Conservation (phyloP, 2,329 filamentous ascomycete genomes). For the Penicillium oxalicum region DNA sequence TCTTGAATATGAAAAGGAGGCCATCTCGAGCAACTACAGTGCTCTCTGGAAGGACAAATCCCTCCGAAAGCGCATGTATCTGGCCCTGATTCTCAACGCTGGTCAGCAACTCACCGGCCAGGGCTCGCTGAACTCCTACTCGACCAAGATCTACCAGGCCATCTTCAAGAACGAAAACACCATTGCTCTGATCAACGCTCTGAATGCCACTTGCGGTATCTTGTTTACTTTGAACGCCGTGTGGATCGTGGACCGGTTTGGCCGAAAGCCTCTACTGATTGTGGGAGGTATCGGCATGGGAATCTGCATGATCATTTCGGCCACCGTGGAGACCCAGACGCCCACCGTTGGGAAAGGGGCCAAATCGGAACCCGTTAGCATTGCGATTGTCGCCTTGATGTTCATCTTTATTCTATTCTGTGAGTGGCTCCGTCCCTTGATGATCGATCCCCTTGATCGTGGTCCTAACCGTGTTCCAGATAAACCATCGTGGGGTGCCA, state of each 20-base stretch:
- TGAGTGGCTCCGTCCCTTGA: constrained; percentile 8
- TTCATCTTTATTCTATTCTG: constrained; percentile 56
- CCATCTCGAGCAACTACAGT: constrained; percentile 56
- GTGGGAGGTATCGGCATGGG: constrained; percentile 64
- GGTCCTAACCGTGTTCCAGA: constrained; percentile 37
- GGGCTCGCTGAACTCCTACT: constrained; percentile 67
- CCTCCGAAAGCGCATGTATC: constrained; percentile 58
- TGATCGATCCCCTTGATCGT: neutral
- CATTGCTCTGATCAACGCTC: constrained; percentile 67
- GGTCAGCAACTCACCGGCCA: constrained; percentile 69
- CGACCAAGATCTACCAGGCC: constrained; percentile 67
- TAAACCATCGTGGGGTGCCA: constrained; percentile 65
- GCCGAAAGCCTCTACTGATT: constrained; percentile 64
- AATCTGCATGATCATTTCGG: constrained; percentile 63
- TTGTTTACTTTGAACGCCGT: constrained; percentile 67
- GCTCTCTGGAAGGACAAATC: constrained; percentile 66
- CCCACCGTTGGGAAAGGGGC: constrained; percentile 45
- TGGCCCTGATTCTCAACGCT: constrained; percentile 62
- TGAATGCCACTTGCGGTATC: constrained; percentile 68
- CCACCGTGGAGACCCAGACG: constrained; percentile 53
- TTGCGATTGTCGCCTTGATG: constrained; percentile 62
- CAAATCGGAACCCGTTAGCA: constrained; percentile 57
- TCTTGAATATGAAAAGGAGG: constrained; percentile 66
- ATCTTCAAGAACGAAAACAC: constrained; percentile 55
- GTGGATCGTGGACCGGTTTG: constrained; percentile 68